These are phyloP conservation scores for Beauveria asiatica DNA, from an alignment of 2,329 filamentous ascomycete species.

Conservation along the genomic window DNA sequence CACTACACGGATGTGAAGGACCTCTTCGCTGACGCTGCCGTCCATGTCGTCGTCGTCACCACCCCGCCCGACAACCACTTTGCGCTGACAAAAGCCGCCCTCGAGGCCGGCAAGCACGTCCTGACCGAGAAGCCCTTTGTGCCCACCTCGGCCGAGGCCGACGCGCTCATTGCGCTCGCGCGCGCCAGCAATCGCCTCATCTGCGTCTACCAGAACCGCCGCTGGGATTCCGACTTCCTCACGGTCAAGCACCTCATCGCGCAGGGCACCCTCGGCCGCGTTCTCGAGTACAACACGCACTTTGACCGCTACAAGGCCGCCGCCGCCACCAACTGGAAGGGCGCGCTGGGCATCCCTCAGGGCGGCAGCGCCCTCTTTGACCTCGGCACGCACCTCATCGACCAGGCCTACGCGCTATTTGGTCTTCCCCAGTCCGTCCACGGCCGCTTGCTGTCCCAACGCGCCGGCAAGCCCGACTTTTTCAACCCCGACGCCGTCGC, in stretches of 20 bases:
- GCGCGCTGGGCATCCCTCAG: constrained; percentile 44
- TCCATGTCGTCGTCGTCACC: constrained; percentile 63
- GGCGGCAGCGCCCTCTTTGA: constrained; percentile 66
- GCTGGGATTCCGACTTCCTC: constrained; percentile 71
- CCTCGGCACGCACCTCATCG: constrained; percentile 66
- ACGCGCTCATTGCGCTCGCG: constrained; percentile 50
- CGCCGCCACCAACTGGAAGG: constrained; percentile 59
- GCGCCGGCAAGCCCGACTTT: constrained; percentile 34
- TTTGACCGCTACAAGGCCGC: constrained; percentile 66
- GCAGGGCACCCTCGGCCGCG: constrained; percentile 54
- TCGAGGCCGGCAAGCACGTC: constrained; percentile 67
- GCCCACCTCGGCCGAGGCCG: constrained; percentile 59
- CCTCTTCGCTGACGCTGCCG: constrained; percentile 54
- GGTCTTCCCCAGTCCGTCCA: constrained; percentile 60
- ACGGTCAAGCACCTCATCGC: constrained; percentile 56
- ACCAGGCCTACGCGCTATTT: constrained; percentile 64
- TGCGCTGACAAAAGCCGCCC: constrained; percentile 51
- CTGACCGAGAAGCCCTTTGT: constrained; percentile 80
- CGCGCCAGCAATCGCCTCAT: constrained; percentile 42
- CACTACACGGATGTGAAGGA: constrained; percentile 55
- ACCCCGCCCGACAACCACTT: constrained; percentile 68
- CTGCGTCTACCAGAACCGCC: constrained; percentile 67
- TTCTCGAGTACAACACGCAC: constrained; percentile 71
- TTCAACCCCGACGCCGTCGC: constrained; percentile 51
- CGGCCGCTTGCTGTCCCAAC: constrained; percentile 59